Base-by-base conservation (phyloP, 2,329 filamentous ascomycete genomes). In the Fusarium odoratissimum region DNA sequence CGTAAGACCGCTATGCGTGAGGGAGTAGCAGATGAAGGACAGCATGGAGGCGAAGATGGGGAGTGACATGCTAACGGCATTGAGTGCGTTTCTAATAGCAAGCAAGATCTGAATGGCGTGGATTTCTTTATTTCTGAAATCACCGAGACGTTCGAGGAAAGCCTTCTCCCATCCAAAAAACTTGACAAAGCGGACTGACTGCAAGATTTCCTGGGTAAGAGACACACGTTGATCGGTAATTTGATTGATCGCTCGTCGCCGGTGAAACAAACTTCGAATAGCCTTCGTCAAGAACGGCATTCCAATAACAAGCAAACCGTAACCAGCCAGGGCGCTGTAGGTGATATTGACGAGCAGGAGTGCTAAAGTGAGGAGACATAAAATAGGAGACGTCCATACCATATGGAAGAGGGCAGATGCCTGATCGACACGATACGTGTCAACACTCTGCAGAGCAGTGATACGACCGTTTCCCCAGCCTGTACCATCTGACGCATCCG, bases 1-100 rank as follows among this genome's bases (percentile, higher is more conserved):
- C 3, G 89, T 85, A 23, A 98, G 87, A 33, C 81, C 81, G 75
- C 95, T 91, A 64, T 92, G 86, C 3, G 90, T 88, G 41, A 91
- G 82, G 2, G 90, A 91, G 76, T 90, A 92, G 0, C 94, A 95
- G 82, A 98, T 95, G 81, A 98, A 98, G 0, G 95, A 90, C 44
- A 98, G 82, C 94, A 98, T 98, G 3, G 95, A 97, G 1, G 95
- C 95, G 76, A 98, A 98, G 59, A 97, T 93, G 11, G 96, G 95
- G 78, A 97, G 88, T 2, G 94, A 92, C 88, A 97, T 90, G 77
- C 93, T 93, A 55, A 96, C 86, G 17, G 94, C 92, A 81, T 95
- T 92, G 83, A 97, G 94, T 45, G 87, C 94, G 79, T 97, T 97
- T 75, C 95, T 90, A 73, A 97, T 93, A 2, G 93, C 90, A 33